Evolutionary conservation across 306 rosid genomes (phyloP), one percentile per base, ranked within the genome.

Genomic region (Lathyrus sativus): DNA sequence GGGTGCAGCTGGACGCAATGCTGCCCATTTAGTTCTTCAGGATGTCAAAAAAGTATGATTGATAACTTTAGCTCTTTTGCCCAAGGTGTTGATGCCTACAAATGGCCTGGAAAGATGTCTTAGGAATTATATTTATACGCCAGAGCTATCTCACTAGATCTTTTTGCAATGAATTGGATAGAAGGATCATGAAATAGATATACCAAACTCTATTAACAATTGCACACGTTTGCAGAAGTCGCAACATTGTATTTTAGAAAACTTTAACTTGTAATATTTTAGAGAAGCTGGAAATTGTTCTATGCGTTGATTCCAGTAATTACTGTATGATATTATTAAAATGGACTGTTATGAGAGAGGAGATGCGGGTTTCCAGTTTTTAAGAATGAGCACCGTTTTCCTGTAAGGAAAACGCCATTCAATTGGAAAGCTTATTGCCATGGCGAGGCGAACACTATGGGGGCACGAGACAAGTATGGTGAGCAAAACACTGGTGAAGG

Each of bases 1-100:
- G 96, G 96, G 96, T 5, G 96, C 96, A 38, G 90, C 98, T 0
- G 96, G 96, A 49, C 95, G 86, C 54, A 92, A 92, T 58, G 93
- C 96, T 33, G 96, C 96, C n/a, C 83, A n/a, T 11, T 9, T 85
- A 28, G 93, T 82, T 79, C 91, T 93, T 54, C 80, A 81, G 76
- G 90, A 90, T 54, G 50, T 82, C 35, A 80, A 68, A 49, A 75
- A 77, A 66, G 48, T 55, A 19, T 68, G 37, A 69, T 38, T 43
- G 37, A 5, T 24, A 33, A 43, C 62, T 41, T 29, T 29, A 53
- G 56, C 22, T 55, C 28, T 28, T 11, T 28, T 11, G 0, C 69
- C 63, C 65, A 38, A 38, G 26, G 33, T 43, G 12, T 65, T 31
- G 7, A 37, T 63, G 70, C 53, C 54, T 13, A 13, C 70, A 62